Evolutionary conservation across 1,284 basidiomycete species (phyloP).

Genomic region (Apiotrichum domesticum): DNA sequence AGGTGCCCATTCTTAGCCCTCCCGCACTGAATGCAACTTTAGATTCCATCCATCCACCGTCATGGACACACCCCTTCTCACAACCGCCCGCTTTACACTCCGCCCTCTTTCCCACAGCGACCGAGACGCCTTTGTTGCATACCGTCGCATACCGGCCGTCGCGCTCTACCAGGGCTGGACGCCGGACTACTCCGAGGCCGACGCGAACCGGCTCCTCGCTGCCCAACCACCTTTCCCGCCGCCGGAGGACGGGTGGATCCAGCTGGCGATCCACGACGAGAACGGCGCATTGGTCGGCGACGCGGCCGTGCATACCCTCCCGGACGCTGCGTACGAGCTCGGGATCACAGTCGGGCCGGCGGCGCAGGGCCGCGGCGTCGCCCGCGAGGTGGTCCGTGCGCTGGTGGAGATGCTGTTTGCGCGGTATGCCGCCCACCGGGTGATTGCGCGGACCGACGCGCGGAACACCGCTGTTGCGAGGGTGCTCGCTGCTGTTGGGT

Average conservation of each 20-base stretch:
- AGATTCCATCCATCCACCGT: background rate
- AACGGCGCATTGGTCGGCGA: background rate
- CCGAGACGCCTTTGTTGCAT: constrained; percentile 4
- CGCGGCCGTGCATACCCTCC: background rate
- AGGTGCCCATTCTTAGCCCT: too few relatives aligned
- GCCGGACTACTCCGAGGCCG: background rate
- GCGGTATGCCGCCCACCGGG: background rate
- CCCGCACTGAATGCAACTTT: too few relatives aligned
- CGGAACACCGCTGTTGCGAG: background rate
- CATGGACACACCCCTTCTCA: background rate
- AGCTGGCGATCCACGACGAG: constrained; percentile 3
- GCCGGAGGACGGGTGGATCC: constrained; percentile 1
- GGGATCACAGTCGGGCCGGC: constrained; percentile 1
- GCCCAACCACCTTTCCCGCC: background rate
- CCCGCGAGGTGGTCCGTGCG: background rate
- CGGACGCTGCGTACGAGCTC: background rate
- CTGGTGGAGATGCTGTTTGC: background rate
- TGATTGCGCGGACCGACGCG: background rate
- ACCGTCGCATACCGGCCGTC: background rate
- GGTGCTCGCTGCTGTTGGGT: background rate
- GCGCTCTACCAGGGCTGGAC: constrained; percentile 5
- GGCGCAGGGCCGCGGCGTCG: background rate
- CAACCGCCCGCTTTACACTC: background rate
- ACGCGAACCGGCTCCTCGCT: background rate
- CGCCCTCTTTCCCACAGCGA: background rate